A percentile compares a stretch with the other conserved stretches of the same genome.
phyloP scores from a whole-genome alignment of 306 rosid species.

The Begonia masoniana region DNA sequence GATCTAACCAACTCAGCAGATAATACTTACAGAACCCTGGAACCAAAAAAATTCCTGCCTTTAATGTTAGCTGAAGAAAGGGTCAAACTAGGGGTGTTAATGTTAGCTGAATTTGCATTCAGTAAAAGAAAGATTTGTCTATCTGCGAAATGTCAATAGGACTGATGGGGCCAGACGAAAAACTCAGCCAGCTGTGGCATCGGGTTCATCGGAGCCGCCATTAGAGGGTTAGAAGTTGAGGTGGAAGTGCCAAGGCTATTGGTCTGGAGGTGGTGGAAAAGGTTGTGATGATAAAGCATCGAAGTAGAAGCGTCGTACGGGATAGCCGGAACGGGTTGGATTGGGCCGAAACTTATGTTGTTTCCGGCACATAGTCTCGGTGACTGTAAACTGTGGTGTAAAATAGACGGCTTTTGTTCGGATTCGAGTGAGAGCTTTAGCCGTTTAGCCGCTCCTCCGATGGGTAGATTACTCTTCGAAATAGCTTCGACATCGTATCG shows the following conservation, averaged over 20 bases:
- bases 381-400: slow-evolving; percentile 22
- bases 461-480: slow-evolving; percentile 60
- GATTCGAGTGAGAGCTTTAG: slow-evolving; percentile 61
- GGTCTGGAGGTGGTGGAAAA: slow-evolving; percentile 52
- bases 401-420: slow-evolving; percentile 32
- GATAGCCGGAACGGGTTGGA: slow-evolving; percentile 40
- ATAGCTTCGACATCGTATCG: slow-evolving; percentile 89
- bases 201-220: slow-evolving; percentile 18
- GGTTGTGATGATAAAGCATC: slow-evolving; percentile 51
- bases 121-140: neutral
- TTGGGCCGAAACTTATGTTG: slow-evolving; percentile 50
- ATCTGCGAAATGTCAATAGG: slow-evolving; percentile 23
- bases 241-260: slow-evolving; percentile 21
- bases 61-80: too few species aligned
- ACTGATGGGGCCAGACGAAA: slow-evolving; percentile 75
- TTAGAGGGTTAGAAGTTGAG: slow-evolving; percentile 9
- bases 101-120: slow-evolving; percentile 11
- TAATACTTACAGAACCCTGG: too few species aligned
- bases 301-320: slow-evolving; percentile 58
- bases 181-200: slow-evolving; percentile 53
- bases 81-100: neutral
- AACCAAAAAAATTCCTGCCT: too few species aligned
- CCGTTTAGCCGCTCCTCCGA: slow-evolving; percentile 90
- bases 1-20: too few species aligned
- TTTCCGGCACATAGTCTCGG: slow-evolving; percentile 19